Evolutionary conservation across 1,284 basidiomycete genomes (phyloP), one percentile per base, ranked within the genome.

Genomic region (Tetrapyrgos nigripes): DNA sequence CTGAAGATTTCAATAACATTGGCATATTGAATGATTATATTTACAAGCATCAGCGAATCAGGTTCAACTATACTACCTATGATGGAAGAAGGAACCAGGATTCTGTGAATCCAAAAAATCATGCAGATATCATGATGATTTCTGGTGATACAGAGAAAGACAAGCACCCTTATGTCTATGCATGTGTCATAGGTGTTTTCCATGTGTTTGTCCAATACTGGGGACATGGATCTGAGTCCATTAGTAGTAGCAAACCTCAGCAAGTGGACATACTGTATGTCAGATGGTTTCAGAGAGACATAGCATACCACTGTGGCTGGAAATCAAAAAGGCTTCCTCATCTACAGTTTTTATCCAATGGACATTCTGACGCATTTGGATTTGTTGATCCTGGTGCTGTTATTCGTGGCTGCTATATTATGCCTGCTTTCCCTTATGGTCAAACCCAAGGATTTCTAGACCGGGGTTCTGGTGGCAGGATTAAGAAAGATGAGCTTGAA

Each of bases 391-490:
- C 66, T 3, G 49, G 45, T 3, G 54, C 60, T 4, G 58, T 64
- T 21, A 60, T 67, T 17, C 63, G 64, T 4, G 65, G 49, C 0
- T 4, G 26, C 0, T 64, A 66, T 45, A 24, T 66, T 13, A 61
- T 65, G 4, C 64, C 65, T 0, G 64, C 58, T 0, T 66, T 65
- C 28, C 44, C 51, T 2, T 51, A 56, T 31, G 65, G 64, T 6
- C 17, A 24, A 14, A 62, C 62, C 28, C 21, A 19, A n/a, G 24
- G 53, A n/a, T 49, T 59, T 8, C 45, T 64, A 3, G 50, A 45
- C 3, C 26, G 35, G 3, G 29, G 63, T 17, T 59, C 48, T 13
- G 50, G 59, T 13, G 50, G 29, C 4, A 28, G 29, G 2, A 21
- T 17, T 17, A 57, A 65, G 23, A 47, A 54, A 17, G 55, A 64